Evolutionary conservation across 495 filamentous ascomycete genomes (phyloP).

Genomic region (Chaetomium fimeti): DNA sequence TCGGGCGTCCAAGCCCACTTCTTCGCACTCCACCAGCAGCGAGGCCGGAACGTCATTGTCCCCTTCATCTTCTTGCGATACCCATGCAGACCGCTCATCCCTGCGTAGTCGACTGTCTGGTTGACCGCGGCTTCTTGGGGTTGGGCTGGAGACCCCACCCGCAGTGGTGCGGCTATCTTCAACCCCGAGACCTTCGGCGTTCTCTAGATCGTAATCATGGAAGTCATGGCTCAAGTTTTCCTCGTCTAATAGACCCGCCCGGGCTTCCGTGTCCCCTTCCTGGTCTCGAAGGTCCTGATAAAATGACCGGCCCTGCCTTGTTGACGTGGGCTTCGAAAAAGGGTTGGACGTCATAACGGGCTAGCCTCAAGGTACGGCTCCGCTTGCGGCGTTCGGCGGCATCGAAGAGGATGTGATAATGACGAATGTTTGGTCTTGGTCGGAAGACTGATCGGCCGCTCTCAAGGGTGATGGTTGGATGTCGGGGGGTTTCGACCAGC

Average conservation of each 20-base stretch:
- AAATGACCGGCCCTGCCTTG: constrained; percentile 61
- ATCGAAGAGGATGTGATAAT: constrained; percentile 1
- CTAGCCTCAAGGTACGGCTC: constrained; percentile 6
- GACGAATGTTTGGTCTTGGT: neutral
- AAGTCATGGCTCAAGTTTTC: constrained; percentile 65
- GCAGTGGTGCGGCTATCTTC: constrained; percentile 62
- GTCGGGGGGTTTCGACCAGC: neutral
- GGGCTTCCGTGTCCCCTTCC: constrained; percentile 67
- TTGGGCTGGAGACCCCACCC: constrained; percentile 33
- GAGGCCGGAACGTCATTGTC: constrained; percentile 93
- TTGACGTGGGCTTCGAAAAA: constrained; percentile 69
- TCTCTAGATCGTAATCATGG: constrained; percentile 67
- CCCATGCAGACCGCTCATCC: constrained; percentile 35
- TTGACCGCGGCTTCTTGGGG: constrained; percentile 18
- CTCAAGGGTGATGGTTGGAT: neutral
- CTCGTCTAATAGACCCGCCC: constrained; percentile 67
- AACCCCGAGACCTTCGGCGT: constrained; percentile 59
- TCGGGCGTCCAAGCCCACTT: constrained; percentile 19
- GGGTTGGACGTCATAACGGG: constrained; percentile 68
- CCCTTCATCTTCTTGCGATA: constrained; percentile 62
- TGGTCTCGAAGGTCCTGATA: constrained; percentile 68
- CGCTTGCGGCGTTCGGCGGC: constrained; percentile 1
- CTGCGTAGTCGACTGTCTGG: constrained; percentile 11
- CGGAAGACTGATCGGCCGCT: neutral
- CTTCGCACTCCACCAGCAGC: constrained; percentile 68